Conservation (phyloP, 2,329 filamentous ascomycete species). For the Trichocomaceae sp. region DNA sequence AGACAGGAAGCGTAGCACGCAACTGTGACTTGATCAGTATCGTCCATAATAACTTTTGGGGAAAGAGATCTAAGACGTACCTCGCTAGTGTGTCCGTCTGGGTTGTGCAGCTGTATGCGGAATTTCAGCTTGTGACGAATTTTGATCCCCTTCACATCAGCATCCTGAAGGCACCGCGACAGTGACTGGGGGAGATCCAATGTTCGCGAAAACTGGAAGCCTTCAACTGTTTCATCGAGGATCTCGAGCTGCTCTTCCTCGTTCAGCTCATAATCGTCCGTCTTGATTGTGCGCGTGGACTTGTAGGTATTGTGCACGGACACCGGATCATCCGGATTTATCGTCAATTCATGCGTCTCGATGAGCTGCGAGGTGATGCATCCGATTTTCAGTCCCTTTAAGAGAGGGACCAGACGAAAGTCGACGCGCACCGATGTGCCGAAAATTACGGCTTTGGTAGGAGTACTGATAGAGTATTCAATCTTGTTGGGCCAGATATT, state of each 20-base stretch:
- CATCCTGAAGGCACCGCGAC: conserved; percentile 78
- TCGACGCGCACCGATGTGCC: conserved; percentile 79
- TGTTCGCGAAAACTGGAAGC: conserved; percentile 53
- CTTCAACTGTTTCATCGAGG: conserved; percentile 54
- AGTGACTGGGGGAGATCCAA: conserved; percentile 72
- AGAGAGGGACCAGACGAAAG: conserved; percentile 77
- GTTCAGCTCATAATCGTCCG: conserved; percentile 64
- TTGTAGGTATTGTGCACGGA: conserved; percentile 47
- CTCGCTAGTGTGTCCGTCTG: conserved; percentile 90
- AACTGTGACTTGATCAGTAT: conserved; percentile 46
- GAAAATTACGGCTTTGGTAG: conserved; percentile 89
- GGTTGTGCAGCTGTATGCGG: conserved; percentile 84
- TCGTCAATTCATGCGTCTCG: conserved; percentile 65
- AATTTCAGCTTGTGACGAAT: conserved; percentile 88
- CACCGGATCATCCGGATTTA: conserved; percentile 42
- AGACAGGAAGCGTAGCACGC: conserved; percentile 81
- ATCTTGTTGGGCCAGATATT: conserved; percentile 98
- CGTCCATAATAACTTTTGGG: not conserved
- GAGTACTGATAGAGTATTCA: conserved; percentile 88
- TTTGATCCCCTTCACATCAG: conserved; percentile 83
- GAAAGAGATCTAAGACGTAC: conserved; percentile 38
- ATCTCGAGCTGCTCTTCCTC: conserved; percentile 53
- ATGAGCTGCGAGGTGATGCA: conserved; percentile 72
- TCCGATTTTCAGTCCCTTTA: conserved; percentile 84
- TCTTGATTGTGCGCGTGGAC: conserved; percentile 57